phyloP scores from a whole-genome alignment of 352 stramenopile species.

The Phytophthora syringae region DNA sequence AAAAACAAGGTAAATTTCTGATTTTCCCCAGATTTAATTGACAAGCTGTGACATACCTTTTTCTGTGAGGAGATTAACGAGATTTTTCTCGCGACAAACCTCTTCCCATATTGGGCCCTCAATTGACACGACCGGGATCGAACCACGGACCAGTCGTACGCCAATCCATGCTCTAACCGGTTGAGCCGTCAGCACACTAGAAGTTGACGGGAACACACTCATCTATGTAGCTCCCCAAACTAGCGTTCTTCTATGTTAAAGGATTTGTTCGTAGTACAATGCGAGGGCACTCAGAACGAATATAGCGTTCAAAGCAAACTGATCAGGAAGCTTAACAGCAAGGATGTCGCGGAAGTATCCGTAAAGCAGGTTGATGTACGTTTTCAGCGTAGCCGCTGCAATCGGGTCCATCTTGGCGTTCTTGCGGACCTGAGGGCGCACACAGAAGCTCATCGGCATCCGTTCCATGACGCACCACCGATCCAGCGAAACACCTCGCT shows the following conservation, averaged over 20 bases:
- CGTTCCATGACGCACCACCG: neutral
- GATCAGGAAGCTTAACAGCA: neutral
- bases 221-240: no score
- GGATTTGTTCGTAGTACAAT: no score
- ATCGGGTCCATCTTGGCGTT: constrained; percentile 5
- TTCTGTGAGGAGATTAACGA: no score
- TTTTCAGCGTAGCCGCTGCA: neutral
- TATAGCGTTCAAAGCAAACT: no score
- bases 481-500: constrained; percentile 6
- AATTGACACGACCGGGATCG: constrained; percentile 5
- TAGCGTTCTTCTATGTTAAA: no score
- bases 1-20: no score
- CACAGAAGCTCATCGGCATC: neutral
- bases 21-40: no score
- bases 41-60: no score
- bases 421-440: constrained; percentile 1
- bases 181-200: constrained; percentile 8
- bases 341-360: constrained; percentile 2
- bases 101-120: constrained; percentile 10
- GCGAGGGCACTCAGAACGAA: no score
- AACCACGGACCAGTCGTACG: neutral
- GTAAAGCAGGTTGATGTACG: neutral
- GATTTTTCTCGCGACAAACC: neutral
- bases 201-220: no score
- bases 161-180: constrained; percentile 1